A percentile compares a stretch with the other conserved stretches of the same genome.
Conservation (phyloP, 441 rosid genomes). For the Gossypium schwendimanii region DNA sequence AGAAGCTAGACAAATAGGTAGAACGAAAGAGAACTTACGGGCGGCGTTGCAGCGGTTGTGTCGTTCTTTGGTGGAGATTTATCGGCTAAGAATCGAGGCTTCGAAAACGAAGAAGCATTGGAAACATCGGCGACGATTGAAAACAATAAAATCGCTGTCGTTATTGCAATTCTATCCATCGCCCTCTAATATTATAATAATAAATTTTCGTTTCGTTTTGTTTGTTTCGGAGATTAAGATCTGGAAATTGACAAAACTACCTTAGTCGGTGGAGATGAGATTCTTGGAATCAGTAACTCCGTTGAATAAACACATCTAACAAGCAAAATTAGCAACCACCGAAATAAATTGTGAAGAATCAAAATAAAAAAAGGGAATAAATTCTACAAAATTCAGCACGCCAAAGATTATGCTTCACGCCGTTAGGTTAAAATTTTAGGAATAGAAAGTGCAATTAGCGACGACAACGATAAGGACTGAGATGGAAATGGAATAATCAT, state of each 20-base stretch:
- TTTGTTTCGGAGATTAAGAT: background rate
- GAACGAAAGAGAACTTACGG: conserved; percentile 23
- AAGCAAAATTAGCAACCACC: background rate
- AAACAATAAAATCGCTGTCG: conserved; percentile 31
- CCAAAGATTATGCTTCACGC: background rate
- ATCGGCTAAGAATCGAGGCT: conserved; percentile 29
- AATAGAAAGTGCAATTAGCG: background rate
- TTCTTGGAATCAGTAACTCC: background rate
- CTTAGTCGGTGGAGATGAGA: background rate
- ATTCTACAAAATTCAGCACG: background rate
- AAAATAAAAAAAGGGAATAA: background rate
- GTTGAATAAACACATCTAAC: background rate
- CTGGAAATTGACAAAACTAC: background rate
- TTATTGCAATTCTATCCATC: conserved; percentile 43
- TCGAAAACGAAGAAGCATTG: conserved; percentile 26
- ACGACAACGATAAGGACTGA: background rate
- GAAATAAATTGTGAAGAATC: background rate
- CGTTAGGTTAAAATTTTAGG: background rate
- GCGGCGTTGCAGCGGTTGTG: conserved; percentile 19
- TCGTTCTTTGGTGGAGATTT: conserved; percentile 18
- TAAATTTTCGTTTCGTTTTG: background rate
- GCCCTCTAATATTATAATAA: background rate
- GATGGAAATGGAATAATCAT: no score
- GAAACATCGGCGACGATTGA: conserved; percentile 35
- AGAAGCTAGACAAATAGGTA: background rate